phyloP scores from a whole-genome alignment of 805 yeast genomes.

The Ogataea nitratoaversa region DNA sequence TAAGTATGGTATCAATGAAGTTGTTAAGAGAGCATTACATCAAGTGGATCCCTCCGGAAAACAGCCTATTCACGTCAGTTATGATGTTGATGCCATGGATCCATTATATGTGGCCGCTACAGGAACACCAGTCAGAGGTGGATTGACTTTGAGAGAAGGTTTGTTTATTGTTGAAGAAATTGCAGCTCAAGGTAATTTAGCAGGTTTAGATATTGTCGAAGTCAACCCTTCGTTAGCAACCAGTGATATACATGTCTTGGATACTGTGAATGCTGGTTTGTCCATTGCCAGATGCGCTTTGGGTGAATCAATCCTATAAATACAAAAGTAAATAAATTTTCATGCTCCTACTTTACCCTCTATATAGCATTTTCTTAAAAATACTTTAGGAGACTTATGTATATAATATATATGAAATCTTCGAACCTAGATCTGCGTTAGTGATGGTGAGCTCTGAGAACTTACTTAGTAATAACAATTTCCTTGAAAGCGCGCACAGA shows the following conservation, averaged over 20 bases:
- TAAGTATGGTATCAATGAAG: conserved; percentile 86
- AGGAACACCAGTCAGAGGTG: conserved; percentile 97
- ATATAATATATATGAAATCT: no score
- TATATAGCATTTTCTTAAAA: no score
- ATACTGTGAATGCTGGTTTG: conserved; percentile 86
- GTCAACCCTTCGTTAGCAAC: conserved; percentile 86
- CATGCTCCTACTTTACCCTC: no score
- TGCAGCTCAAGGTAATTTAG: conserved; percentile 84
- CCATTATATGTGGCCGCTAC: conserved; percentile 94
- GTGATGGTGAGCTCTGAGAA: no score
- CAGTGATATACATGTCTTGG: conserved; percentile 68
- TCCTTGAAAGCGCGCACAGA: no score
- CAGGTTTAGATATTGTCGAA: conserved; percentile 89
- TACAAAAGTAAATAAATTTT: no score
- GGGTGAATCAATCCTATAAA: conserved; percentile 78
- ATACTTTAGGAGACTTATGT: no score
- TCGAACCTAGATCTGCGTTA: no score
- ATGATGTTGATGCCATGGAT: conserved; percentile 96
- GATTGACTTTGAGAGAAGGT: conserved; percentile 91
- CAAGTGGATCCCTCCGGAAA: conserved; percentile 67
- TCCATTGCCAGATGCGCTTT: conserved; percentile 91
- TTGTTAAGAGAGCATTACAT: conserved; percentile 85
- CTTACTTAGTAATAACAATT: no score
- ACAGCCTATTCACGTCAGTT: conserved; percentile 80
- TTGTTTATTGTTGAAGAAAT: conserved; percentile 87